Percentiles rank a stretch among this genome's conserved stretches.
Conservation (phyloP, 805 yeast genomes). For the Metschnikowia drakensbergensis region DNA sequence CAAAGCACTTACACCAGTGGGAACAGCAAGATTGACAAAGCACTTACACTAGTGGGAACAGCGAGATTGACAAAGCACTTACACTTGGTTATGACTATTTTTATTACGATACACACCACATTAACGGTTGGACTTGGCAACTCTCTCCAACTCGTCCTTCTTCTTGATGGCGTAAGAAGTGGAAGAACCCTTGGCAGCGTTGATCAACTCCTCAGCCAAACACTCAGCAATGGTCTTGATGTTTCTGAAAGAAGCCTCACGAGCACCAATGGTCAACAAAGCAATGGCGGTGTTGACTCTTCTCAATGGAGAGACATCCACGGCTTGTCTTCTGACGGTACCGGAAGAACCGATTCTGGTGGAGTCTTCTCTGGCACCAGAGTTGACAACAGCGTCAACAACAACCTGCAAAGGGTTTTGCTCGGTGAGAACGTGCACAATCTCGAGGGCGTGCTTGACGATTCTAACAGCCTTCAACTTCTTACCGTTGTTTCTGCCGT, state of each 20-base stretch:
- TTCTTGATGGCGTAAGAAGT: constrained; percentile 99
- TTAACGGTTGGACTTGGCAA: constrained; percentile 99
- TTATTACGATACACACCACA: constrained; percentile 26
- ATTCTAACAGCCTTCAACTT: constrained; percentile 99
- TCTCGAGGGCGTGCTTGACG: constrained; percentile 98
- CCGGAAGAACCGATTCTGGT: constrained; percentile 99
- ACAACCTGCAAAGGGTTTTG: constrained; percentile 99
- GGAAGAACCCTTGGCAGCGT: constrained; percentile 99
- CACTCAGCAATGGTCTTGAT: constrained; percentile 99
- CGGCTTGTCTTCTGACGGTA: constrained; percentile 99
- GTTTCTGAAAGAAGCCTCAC: constrained; percentile 99
- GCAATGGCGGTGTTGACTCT: constrained; percentile 99
- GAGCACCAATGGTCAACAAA: constrained; percentile 97
- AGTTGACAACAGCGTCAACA: constrained; percentile 99
- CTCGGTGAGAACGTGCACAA: constrained; percentile 94
- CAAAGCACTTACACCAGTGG: no score
- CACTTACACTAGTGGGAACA: no score
- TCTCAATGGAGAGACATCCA: constrained; percentile 99
- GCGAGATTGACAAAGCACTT: not conserved
- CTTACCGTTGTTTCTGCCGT: constrained; percentile 99
- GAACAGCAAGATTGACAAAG: not conserved
- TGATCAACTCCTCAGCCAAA: constrained; percentile 99
- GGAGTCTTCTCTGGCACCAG: constrained; percentile 99
- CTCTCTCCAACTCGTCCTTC: constrained; percentile 99
- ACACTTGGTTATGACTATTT: constrained; percentile 17